Base-by-base conservation (phyloP, 202 grass and related monocot species). In the Panicum hallii region DNA sequence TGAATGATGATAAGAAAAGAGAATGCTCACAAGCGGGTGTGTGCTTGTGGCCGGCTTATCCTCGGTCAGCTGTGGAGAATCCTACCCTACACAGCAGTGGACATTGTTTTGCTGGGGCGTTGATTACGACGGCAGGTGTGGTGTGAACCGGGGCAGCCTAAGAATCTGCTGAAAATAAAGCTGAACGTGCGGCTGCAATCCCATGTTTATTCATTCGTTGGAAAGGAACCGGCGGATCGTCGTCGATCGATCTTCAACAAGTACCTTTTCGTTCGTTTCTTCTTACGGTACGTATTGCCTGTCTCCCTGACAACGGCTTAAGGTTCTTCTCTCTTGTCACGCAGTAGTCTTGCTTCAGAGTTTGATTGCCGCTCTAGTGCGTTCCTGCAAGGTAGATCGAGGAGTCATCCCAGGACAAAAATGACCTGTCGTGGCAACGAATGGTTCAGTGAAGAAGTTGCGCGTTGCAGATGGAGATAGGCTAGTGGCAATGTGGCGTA, bases 111-210 rank as follows among this genome's bases (percentile, higher is more conserved):
- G 30, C 6, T 9, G 4, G 7, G 10, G 1, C 4, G 7, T 14
- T 28, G 86, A 83, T 77, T 47, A 26, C 22, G 36, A 63, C 43
- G 20, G 46, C 73, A 47, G 5, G 80, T 83, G 80, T 88, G 5
- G 80, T 83, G 80, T 88, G 80, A 88, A 88, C 65, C 0, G 65
- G 55, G 30, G 6, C 10, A 28, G 36, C 26, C 46, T 10, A 14
- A 78, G 65, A 78, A 88, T 88, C 86, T 83, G 55, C 55, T 46
- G 40, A 47, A 52, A 26, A 26, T 26, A 26, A 75, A 50, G 56
- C 5, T 2, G 28, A 82, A 43, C 20, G 85, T 69, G 61, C 32
- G 78, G 85, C 49, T 30, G 28, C 78, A 81, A 15, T 58, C 64
- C 43, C 58, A 50, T 46, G 13, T 10, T 19, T 6, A 3, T 34